Conservation (phyloP, 2,329 filamentous ascomycete species). For the Paecilomyces variotii region DNA sequence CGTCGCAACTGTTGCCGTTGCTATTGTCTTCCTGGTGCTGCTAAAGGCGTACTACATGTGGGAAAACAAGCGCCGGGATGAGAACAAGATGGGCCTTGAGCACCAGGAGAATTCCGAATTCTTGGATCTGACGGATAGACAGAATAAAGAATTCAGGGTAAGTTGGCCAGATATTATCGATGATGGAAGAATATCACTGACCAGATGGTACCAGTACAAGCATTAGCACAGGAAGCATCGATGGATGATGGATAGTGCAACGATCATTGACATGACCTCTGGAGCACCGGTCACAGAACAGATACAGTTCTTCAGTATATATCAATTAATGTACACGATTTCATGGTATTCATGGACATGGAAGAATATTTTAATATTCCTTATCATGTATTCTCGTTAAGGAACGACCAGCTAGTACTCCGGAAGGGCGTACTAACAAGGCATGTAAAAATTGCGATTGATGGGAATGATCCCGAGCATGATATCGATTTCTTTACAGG, state of each 20-base stretch:
- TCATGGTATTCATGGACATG: no score
- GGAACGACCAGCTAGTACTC: no score
- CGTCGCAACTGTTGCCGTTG: slow-evolving; percentile 21
- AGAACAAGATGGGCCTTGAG: slow-evolving; percentile 10
- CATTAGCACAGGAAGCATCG: background rate
- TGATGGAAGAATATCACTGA: background rate
- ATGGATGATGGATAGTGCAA: background rate
- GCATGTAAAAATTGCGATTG: no score
- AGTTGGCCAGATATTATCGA: background rate
- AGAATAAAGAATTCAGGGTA: slow-evolving; percentile 21
- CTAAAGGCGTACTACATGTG: slow-evolving; percentile 18
- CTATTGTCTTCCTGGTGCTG: slow-evolving; percentile 17
- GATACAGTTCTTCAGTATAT: background rate
- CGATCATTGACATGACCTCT: background rate
- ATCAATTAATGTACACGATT: background rate
- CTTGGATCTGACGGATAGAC: slow-evolving; percentile 24
- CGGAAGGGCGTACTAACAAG: no score
- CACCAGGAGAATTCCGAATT: slow-evolving; percentile 20
- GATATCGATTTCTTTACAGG: no score
- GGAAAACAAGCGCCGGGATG: slow-evolving; percentile 23
- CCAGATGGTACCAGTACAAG: background rate
- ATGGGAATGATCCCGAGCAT: no score
- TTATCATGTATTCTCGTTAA: no score
- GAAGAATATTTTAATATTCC: no score
- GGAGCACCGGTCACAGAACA: background rate